phyloP scores from a whole-genome alignment of 305 asterid species.

The Rubia peregrina region DNA sequence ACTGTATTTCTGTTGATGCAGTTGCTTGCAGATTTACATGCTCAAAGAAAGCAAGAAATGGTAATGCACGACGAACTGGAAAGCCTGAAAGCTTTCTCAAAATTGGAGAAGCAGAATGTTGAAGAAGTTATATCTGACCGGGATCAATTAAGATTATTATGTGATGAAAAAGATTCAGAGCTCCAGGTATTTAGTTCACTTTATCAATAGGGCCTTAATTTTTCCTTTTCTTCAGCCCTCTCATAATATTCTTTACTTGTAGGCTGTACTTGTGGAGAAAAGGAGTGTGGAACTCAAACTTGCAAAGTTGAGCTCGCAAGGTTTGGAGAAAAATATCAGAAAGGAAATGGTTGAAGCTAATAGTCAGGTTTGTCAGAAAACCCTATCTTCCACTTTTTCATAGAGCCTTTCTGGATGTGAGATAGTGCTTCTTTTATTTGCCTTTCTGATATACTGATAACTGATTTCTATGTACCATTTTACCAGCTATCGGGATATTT shows the following conservation, averaged over 20 bases:
- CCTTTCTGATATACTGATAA: not conserved
- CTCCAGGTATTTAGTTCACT: slow-evolving; percentile 43
- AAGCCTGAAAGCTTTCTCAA: slow-evolving; percentile 43
- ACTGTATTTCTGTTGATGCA: slow-evolving; percentile 27
- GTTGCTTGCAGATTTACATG: slow-evolving; percentile 74
- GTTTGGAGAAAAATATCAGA: slow-evolving; percentile 52
- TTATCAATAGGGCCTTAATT: not conserved
- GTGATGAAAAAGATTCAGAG: slow-evolving; percentile 65
- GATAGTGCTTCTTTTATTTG: not conserved
- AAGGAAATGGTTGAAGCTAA: slow-evolving; percentile 65
- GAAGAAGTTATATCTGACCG: slow-evolving; percentile 55
- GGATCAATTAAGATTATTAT: slow-evolving; percentile 54
- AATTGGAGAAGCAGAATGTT: slow-evolving; percentile 59
- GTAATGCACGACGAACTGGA: slow-evolving; percentile 59
- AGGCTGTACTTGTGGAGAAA: slow-evolving; percentile 72
- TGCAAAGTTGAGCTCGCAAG: slow-evolving; percentile 55
- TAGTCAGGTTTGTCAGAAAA: slow-evolving; percentile 46
- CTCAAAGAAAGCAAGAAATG: slow-evolving; percentile 56
- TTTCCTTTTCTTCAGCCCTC: slow-evolving; percentile 4
- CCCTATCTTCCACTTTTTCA: not conserved
- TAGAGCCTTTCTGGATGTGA: not conserved
- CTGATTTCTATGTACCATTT: not conserved
- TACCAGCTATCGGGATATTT: not conserved
- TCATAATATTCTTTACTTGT: slow-evolving; percentile 23
- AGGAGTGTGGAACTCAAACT: slow-evolving; percentile 54